These are phyloP conservation scores for Thalia dealbata DNA, from an alignment of 176 grass and related monocot species.

Conservation along the genomic window DNA sequence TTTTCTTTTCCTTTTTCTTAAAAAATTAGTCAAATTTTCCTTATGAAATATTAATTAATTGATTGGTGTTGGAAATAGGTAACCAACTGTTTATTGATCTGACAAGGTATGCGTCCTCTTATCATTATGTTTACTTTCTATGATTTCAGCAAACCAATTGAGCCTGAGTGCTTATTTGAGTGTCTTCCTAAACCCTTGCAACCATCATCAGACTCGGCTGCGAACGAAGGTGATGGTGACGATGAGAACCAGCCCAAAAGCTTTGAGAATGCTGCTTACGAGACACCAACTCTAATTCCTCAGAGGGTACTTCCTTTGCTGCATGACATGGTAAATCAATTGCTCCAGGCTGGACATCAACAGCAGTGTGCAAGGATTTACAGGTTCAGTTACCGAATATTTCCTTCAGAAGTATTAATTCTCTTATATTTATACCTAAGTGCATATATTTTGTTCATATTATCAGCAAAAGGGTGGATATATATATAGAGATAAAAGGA, in stretches of 20 bases:
- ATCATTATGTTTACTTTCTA: not conserved
- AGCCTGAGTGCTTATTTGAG: constrained; percentile 70
- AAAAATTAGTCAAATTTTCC: too few relatives aligned
- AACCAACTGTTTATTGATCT: too few relatives aligned
- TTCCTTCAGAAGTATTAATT: not conserved
- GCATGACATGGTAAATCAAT: constrained; percentile 79
- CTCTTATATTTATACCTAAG: too few relatives aligned
- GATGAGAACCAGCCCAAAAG: constrained; percentile 52
- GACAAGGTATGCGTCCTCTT: too few relatives aligned
- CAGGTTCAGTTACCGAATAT: constrained; percentile 24
- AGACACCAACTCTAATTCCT: constrained; percentile 72
- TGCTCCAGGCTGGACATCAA: constrained; percentile 71
- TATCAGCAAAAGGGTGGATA: too few relatives aligned
- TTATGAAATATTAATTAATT: too few relatives aligned
- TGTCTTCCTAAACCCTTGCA: constrained; percentile 73
- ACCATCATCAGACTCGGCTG: constrained; percentile 29
- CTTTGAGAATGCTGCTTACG: constrained; percentile 61
- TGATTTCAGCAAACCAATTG: constrained; percentile 75
- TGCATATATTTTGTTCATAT: too few relatives aligned
- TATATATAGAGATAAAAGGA: too few relatives aligned
- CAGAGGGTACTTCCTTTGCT: constrained; percentile 69
- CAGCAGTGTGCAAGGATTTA: constrained; percentile 60
- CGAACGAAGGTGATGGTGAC: constrained; percentile 17
- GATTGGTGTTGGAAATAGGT: too few relatives aligned
- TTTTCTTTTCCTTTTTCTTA: too few relatives aligned